Percentiles rank a stretch among this genome's conserved stretches.
phyloP scores from a whole-genome alignment of 2,329 filamentous ascomycete genomes.

The Cadophora luteo-olivacea region DNA sequence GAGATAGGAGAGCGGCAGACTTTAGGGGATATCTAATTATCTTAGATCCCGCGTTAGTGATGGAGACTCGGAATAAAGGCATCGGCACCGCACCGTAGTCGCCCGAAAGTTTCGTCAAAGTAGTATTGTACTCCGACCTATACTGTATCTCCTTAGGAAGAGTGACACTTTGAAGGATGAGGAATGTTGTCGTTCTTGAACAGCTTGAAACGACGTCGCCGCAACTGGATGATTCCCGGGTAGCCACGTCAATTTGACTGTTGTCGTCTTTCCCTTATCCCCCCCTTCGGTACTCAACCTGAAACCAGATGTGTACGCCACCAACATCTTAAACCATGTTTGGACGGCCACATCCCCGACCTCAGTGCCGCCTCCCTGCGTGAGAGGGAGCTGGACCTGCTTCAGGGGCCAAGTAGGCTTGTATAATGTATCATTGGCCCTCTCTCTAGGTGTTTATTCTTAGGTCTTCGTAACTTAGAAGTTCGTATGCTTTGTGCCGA shows the following conservation, averaged over 20 bases:
- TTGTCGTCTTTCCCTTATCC: not conserved
- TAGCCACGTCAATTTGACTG: not conserved
- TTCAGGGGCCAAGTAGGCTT: conserved; percentile 10
- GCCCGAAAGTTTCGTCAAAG: not conserved
- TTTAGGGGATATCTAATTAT: not conserved
- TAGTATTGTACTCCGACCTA: not conserved
- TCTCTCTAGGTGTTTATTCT: conserved; percentile 6
- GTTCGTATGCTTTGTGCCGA: not conserved
- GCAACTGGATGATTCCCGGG: not conserved
- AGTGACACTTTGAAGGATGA: not conserved
- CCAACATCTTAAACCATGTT: conserved; percentile 7
- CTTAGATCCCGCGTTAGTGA: conserved; percentile 13
- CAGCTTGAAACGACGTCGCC: not conserved
- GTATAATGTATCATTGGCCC: not conserved
- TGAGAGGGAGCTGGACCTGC: not conserved
- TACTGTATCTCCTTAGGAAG: not conserved
- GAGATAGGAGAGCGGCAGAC: not conserved
- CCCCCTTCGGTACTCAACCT: not conserved
- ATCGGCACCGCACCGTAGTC: not conserved
- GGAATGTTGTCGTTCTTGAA: not conserved
- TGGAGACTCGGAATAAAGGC: not conserved
- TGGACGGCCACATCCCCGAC: not conserved
- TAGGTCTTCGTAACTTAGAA: not conserved
- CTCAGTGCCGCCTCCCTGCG: conserved; percentile 11
- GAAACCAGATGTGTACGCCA: conserved; percentile 8